phyloP scores from a whole-genome alignment of 139 green algal genomes.

The Micractinium conductrix region DNA sequence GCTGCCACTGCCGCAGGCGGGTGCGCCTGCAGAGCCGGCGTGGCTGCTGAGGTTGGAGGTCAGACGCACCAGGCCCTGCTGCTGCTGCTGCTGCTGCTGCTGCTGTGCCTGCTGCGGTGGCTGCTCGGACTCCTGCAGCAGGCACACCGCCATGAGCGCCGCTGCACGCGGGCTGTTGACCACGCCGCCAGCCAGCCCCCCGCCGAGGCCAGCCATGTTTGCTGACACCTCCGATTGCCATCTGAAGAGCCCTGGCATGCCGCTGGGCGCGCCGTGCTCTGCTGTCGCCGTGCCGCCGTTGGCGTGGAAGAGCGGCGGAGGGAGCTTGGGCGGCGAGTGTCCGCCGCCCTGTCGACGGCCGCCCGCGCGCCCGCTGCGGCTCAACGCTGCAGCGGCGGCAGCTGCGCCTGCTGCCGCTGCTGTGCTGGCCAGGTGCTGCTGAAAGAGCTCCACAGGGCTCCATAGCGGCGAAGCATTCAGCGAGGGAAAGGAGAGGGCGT shows the following conservation, averaged over 20 bases:
- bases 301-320: conserved; percentile 10
- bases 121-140: conserved; percentile 2
- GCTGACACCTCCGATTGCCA: neutral
- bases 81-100: neutral
- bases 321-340: neutral
- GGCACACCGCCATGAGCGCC: conserved; percentile 11
- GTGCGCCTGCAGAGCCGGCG: neutral
- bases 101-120: too few species aligned
- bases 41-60: conserved; percentile 3
- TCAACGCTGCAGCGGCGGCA: neutral
- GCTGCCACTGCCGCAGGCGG: neutral
- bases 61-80: neutral
- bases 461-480: neutral
- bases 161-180: conserved; percentile 1
- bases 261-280: neutral
- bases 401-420: neutral
- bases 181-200: neutral
- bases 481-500: neutral
- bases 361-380: neutral
- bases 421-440: neutral
- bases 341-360: neutral
- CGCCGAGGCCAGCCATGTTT: neutral
- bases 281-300: neutral
- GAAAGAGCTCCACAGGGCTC: conserved; percentile 5
- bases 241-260: neutral